Evolutionary conservation across 176 grass and related monocot genomes (phyloP).

Genomic region (Musa beccarii): DNA sequence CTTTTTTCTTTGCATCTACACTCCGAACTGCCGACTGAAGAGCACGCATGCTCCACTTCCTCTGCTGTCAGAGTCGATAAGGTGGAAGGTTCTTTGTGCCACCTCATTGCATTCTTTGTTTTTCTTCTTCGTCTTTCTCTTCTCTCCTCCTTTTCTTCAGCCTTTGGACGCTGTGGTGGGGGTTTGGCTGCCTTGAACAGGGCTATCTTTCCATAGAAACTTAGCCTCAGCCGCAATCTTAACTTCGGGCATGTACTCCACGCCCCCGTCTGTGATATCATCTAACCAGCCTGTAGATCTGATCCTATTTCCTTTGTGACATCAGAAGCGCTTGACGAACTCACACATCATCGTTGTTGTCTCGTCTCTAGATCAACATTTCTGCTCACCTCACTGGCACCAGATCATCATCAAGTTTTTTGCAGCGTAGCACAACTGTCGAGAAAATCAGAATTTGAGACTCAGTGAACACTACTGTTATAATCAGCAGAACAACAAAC

Average conservation of each 20-base stretch:
- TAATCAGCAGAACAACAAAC: background rate
- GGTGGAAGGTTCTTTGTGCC: conserved; percentile 75
- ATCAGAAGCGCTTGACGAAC: conserved; percentile 78
- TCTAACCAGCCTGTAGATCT: conserved; percentile 92
- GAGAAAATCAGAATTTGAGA: conserved; percentile 1
- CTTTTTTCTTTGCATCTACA: conserved; percentile 92
- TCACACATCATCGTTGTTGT: conserved; percentile 99
- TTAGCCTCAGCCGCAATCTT: conserved; percentile 63
- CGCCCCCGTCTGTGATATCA: conserved; percentile 67
- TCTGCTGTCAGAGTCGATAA: conserved; percentile 74
- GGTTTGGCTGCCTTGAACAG: conserved; percentile 86
- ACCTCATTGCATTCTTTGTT: conserved; percentile 37
- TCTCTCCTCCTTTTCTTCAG: conserved; percentile 47
- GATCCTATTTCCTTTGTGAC: conserved; percentile 81
- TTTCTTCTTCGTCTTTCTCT: conserved; percentile 36
- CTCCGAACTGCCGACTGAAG: conserved; percentile 85
- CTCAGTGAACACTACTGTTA: background rate
- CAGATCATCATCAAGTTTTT: conserved; percentile 99
- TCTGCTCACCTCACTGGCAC: conserved; percentile 87
- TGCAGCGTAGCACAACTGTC: conserved; percentile 71
- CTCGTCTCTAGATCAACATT: conserved; percentile 90
- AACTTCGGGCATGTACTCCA: conserved; percentile 90
- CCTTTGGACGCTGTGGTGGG: conserved; percentile 43
- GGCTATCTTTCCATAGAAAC: conserved; percentile 82
- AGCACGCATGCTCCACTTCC: conserved; percentile 84